Percentiles rank a stretch among this genome's conserved stretches.
Conservation (phyloP, 257 asterid species). For the Solanum habrochaites region DNA sequence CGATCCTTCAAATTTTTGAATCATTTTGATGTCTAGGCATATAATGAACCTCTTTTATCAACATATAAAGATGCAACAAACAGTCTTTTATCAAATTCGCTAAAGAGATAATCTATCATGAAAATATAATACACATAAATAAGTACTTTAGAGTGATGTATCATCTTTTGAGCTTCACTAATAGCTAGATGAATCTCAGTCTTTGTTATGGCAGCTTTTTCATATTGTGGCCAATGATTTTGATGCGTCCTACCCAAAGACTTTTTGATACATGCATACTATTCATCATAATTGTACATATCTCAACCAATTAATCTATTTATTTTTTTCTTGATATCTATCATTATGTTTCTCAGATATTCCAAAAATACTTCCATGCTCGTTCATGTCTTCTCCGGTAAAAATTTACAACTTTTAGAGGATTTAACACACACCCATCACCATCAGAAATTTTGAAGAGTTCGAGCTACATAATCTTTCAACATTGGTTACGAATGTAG, state of each 20-base stretch:
- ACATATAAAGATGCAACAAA: neutral
- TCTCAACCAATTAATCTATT: neutral
- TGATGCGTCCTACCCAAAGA: too few species aligned
- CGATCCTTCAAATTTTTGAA: neutral
- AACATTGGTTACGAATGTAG: neutral
- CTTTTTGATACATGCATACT: neutral
- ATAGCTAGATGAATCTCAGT: neutral
- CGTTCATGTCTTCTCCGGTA: too few species aligned
- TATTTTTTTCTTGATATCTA: too few species aligned
- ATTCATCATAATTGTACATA: neutral
- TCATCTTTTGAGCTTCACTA: neutral
- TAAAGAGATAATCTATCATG: neutral
- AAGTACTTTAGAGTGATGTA: neutral
- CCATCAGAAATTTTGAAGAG: neutral
- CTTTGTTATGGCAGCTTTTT: neutral
- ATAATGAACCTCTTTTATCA: neutral
- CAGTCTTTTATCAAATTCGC: neutral
- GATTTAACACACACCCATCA: neutral
- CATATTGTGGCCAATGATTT: too few species aligned
- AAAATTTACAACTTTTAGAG: too few species aligned
- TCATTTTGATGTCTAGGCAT: neutral
- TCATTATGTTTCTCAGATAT: neutral
- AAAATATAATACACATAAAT: neutral
- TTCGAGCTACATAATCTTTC: neutral
- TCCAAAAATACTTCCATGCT: neutral